These are phyloP conservation scores for Azolla pinnata DNA, from an alignment of 75 land plant species.

Conservation along the genomic window DNA sequence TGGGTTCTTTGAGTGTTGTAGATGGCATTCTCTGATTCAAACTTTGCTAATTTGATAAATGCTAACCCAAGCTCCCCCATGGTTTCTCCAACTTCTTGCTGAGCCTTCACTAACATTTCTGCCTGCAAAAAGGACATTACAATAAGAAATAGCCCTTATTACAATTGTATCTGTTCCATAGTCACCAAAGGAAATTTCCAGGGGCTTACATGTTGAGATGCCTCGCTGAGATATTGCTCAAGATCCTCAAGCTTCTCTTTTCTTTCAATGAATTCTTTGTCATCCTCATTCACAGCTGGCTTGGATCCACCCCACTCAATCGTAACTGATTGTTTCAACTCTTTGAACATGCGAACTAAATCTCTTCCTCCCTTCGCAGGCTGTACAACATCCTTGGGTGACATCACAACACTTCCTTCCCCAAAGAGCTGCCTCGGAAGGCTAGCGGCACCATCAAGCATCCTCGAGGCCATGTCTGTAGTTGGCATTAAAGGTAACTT, in stretches of 20 bases:
- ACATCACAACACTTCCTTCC: conserved; percentile 10
- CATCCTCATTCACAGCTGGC: conserved; percentile 22
- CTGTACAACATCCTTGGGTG: conserved; percentile 17
- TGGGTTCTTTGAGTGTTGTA: conserved; percentile 13
- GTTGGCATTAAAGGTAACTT: conserved; percentile 21
- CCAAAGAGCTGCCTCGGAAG: conserved; percentile 31
- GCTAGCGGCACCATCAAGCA: conserved; percentile 25
- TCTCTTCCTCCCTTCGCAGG: conserved; percentile 32
- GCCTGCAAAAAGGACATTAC: conserved; percentile 15
- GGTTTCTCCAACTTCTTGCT: conserved; percentile 28
- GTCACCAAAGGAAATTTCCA: not conserved
- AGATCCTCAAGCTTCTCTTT: conserved; percentile 22
- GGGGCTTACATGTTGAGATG: conserved; percentile 20
- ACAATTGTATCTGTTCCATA: no score
- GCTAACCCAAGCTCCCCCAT: conserved; percentile 29
- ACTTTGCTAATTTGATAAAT: conserved; percentile 17
- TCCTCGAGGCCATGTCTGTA: conserved; percentile 25
- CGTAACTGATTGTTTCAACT: conserved; percentile 23
- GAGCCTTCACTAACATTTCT: conserved; percentile 23
- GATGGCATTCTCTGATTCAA: conserved; percentile 13
- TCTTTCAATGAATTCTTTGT: conserved; percentile 22
- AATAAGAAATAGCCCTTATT: not conserved
- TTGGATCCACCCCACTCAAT: conserved; percentile 26
- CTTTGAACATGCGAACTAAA: conserved; percentile 22
- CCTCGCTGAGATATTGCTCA: conserved; percentile 14